Evolutionary conservation across 371 early-diverging fungal genomes (phyloP), one percentile per base, ranked within the genome.

Genomic region (Cokeromyces recurvatus): DNA sequence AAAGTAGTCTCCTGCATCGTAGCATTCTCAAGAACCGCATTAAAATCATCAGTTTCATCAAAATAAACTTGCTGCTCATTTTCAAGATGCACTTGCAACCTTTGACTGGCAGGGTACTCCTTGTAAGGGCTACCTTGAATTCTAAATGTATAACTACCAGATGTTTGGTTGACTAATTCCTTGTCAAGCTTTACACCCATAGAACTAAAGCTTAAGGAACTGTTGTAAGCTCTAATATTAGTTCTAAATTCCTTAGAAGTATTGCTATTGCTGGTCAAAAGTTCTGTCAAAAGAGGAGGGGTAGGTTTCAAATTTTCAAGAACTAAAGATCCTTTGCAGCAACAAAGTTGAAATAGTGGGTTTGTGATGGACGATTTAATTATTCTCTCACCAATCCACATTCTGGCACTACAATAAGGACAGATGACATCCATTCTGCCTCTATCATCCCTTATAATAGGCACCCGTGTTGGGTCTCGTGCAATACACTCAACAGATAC

Each of bases 141-240:
- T 31, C 46, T 17, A 24, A 56, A 56, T 24, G n/a, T 25, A 31
- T 56, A 56, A 36, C 40, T 37, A 11, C 46, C 43, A 9, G 31
- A 20, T 17, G 15, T 21, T 2, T 29, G 19, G 20, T 32, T 56
- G 15, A 2, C 7, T 23, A 46, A 39, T 36, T 11, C 7, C 14
- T 29, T 3, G 32, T 57, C 57, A 11, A 58, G n/a, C 2, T 52
- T 48, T 19, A 27, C 45, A 8, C 53, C 58, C 23, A 58, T 11
- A 4, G 52, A 52, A 25, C 48, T 48, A 43, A 52, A 58, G 24
- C 48, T 20, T 1, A 58, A 35, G 22, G 43, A 31, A 35, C 36
- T 41, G 40, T 52, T 58, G 37, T 51, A 58, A 21, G 46, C 16
- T 29, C 58, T 3, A n/a, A 57, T 43, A 11, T 57, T 57, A 0